Evolutionary conservation across 768 basidiomycete genomes (phyloP).

Genomic region (Lentinula lateritia): DNA sequence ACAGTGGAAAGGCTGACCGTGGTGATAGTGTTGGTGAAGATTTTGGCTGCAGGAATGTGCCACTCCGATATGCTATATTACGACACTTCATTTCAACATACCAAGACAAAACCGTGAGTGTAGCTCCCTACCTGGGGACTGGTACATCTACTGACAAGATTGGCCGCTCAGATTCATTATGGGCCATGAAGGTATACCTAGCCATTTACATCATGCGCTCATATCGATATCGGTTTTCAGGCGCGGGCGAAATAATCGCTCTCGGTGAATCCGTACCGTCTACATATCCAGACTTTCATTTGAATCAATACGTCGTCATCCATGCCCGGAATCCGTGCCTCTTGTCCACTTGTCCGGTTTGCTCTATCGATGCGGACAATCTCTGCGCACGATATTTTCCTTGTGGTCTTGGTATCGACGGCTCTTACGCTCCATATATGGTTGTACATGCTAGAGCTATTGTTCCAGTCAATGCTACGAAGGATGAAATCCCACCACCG

Average conservation of each 20-base stretch:
- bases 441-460: neutral
- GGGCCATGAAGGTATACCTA: constrained; percentile 6
- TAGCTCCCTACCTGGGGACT: neutral
- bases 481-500: neutral
- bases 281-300: neutral
- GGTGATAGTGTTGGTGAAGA: neutral
- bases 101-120: neutral
- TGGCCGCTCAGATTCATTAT: neutral
- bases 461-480: neutral
- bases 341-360: neutral
- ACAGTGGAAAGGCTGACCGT: neutral
- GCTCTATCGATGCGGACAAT: neutral
- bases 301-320: constrained; percentile 4
- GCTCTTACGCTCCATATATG: neutral
- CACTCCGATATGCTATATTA: constrained; percentile 4
- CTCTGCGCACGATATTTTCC: neutral
- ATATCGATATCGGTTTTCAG: neutral
- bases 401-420: neutral
- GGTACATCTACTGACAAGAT: neutral
- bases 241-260: neutral
- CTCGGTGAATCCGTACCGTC: constrained; percentile 1
- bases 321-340: neutral
- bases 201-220: neutral
- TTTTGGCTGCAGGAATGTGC: constrained; percentile 1
- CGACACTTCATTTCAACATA: neutral